Evolutionary conservation across 306 rosid genomes (phyloP).

Genomic region (Medicago arabica): DNA sequence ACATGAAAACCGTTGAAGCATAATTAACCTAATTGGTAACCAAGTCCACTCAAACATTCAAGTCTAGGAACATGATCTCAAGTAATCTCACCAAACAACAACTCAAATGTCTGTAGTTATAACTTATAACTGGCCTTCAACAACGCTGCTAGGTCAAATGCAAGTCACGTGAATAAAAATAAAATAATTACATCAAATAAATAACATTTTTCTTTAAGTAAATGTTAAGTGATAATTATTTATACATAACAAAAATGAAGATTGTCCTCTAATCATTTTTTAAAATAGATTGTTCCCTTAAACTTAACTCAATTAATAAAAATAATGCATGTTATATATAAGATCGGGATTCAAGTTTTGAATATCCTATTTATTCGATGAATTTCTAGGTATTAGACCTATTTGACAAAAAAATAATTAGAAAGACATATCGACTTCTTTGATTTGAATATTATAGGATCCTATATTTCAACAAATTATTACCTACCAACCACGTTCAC

Average conservation of each 20-base stretch:
- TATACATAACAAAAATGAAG: background rate
- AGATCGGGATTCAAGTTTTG: no score
- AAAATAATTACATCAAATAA: background rate
- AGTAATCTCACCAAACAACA: conserved; percentile 53
- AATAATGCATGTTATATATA: no score
- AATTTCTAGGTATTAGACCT: no score
- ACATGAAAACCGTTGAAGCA: conserved; percentile 33
- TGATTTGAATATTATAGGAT: conserved; percentile 15
- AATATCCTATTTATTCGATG: no score
- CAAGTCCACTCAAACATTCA: conserved; percentile 31
- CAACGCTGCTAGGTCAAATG: conserved; percentile 33
- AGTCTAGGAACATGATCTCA: conserved; percentile 44
- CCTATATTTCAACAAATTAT: conserved; percentile 43
- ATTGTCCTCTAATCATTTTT: conserved; percentile 1
- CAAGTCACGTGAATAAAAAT: conserved; percentile 20
- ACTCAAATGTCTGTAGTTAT: conserved; percentile 43
- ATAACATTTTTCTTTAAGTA: background rate
- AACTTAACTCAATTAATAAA: no score
- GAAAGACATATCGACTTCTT: conserved; percentile 27
- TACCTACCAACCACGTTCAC: conserved; percentile 38
- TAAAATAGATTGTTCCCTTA: background rate
- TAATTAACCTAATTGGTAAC: conserved; percentile 23
- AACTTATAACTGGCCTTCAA: conserved; percentile 33
- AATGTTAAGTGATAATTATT: background rate
- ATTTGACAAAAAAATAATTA: background rate